Base-by-base conservation (phyloP, 164 flowering plant species). In the Vitis riparia region DNA sequence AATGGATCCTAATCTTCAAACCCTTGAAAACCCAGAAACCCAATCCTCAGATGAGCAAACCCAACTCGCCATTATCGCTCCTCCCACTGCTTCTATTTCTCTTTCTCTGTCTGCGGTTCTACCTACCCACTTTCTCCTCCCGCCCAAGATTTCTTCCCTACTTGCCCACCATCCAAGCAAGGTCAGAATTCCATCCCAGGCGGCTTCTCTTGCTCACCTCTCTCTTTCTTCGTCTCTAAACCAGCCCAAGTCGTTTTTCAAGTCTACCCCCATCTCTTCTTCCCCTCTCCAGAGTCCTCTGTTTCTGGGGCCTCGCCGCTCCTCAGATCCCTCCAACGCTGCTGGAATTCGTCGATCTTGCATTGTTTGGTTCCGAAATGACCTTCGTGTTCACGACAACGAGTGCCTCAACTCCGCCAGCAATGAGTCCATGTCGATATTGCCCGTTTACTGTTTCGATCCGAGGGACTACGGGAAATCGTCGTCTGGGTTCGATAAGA, bases 301-400 rank as follows among this genome's bases (percentile, higher is more conserved):
- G 60, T 60, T 80, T 14, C 65, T 71, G 2, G 82, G 76, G 52
- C 92, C 91, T 0, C 88, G 83, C 68, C 91, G 90, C 73, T 83
- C 92, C 37, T 68, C 84, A 1, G 92, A 93, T 71, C 98, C 98
- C 12, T 79, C 88, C 48, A 79, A 83, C 52, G 86, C 79, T 27
- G 91, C 91, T 44, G 92, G 77, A 37, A 67, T 87, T 52, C 96
- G 98, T 17, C 89, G 93, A 10, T 82, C 92, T 32, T 65, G 97
- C 73, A 78, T 95, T 44, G 94, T 90, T n/a, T 90, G 96, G 97
- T 91, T 95, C 81, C 86, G 99, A 27, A 87, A 82, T 59, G 99
- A 95, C 71, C 87, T 95, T 17, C 89, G 99, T 11, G 80, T 95
- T 58, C 88, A 84, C 55, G 99, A 95, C 78, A 93, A 95, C 67